Evolutionary conservation across 495 filamentous ascomycete species (phyloP).

Genomic region (Lophiostoma macrostomum): DNA sequence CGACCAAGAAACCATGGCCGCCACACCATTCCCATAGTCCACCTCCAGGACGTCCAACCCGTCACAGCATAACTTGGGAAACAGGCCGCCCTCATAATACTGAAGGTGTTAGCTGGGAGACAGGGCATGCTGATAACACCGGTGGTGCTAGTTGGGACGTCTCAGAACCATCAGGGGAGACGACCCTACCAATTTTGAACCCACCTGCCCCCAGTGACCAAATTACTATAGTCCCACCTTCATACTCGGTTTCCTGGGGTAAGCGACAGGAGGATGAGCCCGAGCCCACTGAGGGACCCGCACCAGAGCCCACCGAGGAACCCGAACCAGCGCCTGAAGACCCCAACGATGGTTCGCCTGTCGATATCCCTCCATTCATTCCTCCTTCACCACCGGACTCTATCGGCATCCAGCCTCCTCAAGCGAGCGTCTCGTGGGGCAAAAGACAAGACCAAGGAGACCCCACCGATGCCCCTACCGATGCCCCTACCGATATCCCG

Average conservation of each 20-base stretch:
- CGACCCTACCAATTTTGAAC: not conserved
- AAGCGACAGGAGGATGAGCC: slow-evolving; percentile 7
- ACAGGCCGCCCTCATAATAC: too few species aligned
- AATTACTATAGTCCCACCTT: slow-evolving; percentile 2
- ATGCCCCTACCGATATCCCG: too few species aligned
- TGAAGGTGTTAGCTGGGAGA: too few species aligned
- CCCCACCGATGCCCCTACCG: too few species aligned
- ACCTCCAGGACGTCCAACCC: too few species aligned
- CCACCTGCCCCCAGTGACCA: not conserved
- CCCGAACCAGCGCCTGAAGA: not conserved
- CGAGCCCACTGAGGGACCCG: slow-evolving; percentile 7
- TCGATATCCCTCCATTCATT: not conserved
- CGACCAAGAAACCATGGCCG: too few species aligned
- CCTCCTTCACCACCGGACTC: slow-evolving; percentile 1
- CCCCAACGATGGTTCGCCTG: not conserved
- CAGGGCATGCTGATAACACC: too few species aligned
- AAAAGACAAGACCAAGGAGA: slow-evolving; percentile 10
- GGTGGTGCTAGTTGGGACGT: too few species aligned
- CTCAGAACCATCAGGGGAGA: too few species aligned
- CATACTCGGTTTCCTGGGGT: slow-evolving; percentile 8
- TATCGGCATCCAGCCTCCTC: slow-evolving; percentile 2
- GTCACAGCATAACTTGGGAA: too few species aligned
- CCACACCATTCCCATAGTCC: too few species aligned
- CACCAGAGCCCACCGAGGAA: slow-evolving; percentile 4
- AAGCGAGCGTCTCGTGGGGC: not conserved